Base-by-base conservation (phyloP, 129 eudicot species). In the Rutidosis leptorrhynchoides region DNA sequence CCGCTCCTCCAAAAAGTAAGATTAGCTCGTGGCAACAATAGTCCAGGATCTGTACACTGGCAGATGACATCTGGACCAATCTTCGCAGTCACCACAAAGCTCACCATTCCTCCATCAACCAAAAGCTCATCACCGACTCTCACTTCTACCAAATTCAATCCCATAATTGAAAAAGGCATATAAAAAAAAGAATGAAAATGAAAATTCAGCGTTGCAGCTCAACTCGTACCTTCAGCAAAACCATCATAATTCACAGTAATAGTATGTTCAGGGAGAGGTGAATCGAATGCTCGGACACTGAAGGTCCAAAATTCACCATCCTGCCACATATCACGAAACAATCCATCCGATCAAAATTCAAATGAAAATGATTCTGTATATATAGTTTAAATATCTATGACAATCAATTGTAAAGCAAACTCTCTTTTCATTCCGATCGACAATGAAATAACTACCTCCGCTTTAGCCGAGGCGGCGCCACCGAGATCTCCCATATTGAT, bases 31-130 rank as follows among this genome's bases (percentile, higher is more conserved):
- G 96, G 99, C 57, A 94, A 59, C 65, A 94, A 67, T 42, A 94
- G 95, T 8, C 99, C 99, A 26, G 99, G 97, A 74, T 94, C 99
- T 17, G 95, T 94, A 66, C 99, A 89, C 63, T 60, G 72, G 76
- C 97, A 86, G 73, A 82, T 89, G 76, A 94, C 96, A 85, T 94
- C 99, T 20, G 99, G 99, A 66, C 99, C 99, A 75, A 94, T 82
- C 72, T 86, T 89, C 79, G 89, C 99, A 62, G 86, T 81, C 17
- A 94, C 97, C 64, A 89, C 97, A 83, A 89, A 94, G 68, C 97
- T 90, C 80, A 84, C 99, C 99, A 94, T 94, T 78, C 99, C 99
- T 48, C 96, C 99, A 69, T 89, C 99, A 14, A 94, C 97, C 29
- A 89, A 83, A 55, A 94, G 95, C 46, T 94, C 99, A 78, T 94